These are phyloP conservation scores for Mimosa pudica DNA, from an alignment of 306 rosid genomes.

Conservation along the genomic window DNA sequence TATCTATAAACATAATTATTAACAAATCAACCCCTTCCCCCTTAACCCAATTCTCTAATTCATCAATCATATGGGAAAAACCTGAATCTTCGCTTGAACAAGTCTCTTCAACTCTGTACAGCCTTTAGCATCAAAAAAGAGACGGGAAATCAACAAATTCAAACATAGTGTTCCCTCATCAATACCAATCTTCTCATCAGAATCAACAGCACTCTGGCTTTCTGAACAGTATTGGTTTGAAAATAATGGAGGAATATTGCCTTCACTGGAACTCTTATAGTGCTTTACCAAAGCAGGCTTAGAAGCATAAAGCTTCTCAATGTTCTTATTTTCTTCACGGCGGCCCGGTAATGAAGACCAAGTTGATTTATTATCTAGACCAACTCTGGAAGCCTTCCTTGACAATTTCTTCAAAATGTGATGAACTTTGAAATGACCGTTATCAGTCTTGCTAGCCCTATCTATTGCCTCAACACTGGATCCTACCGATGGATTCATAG, in stretches of 20 bases:
- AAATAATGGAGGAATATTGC: constrained; percentile 37
- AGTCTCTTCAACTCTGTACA: constrained; percentile 58
- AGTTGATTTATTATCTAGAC: constrained; percentile 60
- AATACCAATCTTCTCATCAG: constrained; percentile 59
- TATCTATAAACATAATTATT: constrained; percentile 4
- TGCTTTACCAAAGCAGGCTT: constrained; percentile 50
- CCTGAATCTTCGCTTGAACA: constrained; percentile 79
- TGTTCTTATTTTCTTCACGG: constrained; percentile 56
- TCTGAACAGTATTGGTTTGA: constrained; percentile 43
- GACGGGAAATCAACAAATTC: constrained; percentile 84
- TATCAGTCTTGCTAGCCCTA: constrained; percentile 57
- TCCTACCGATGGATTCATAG: constrained; percentile 71
- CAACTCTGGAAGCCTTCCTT: constrained; percentile 64
- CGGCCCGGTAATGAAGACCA: constrained; percentile 47
- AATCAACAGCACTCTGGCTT: constrained; percentile 54
- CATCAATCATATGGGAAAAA: constrained; percentile 37
- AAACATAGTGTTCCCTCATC: constrained; percentile 85
- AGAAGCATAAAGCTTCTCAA: constrained; percentile 50
- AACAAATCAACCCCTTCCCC: constrained; percentile 1
- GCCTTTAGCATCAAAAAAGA: constrained; percentile 81
- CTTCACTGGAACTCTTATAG: constrained; percentile 49
- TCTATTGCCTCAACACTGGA: constrained; percentile 55
- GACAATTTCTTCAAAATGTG: constrained; percentile 65
- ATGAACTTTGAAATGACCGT: constrained; percentile 75
- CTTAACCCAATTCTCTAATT: constrained; percentile 10